Conservation (phyloP, 495 filamentous ascomycete genomes). For the Aspergillus carlsbadensis region DNA sequence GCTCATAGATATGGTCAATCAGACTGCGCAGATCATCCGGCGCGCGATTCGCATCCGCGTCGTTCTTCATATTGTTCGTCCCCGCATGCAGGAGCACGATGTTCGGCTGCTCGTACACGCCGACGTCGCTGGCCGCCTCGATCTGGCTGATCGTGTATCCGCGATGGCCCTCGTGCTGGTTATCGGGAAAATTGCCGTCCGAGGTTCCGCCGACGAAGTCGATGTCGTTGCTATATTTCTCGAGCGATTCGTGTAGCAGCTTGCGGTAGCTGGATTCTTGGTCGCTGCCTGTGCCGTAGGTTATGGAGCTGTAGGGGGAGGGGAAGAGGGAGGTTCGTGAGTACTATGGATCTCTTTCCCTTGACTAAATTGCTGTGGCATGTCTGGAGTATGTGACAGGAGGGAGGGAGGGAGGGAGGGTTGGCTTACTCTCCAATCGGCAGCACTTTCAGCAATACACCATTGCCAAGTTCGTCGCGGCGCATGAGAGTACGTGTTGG, state of each 20-base stretch:
- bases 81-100: conserved; percentile 3
- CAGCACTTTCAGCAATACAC: no score
- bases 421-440: no score
- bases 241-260: not conserved
- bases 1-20: not conserved
- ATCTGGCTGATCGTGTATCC: not conserved
- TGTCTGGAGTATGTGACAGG: no score
- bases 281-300: not conserved
- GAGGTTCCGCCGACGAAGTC: not conserved
- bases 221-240: not conserved
- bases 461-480: no score
- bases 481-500: no score
- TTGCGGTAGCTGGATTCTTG: not conserved
- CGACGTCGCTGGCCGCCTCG: not conserved
- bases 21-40: not conserved
- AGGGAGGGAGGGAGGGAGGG: no score
- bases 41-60: not conserved
- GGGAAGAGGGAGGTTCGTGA: no score
- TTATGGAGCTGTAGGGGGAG: not conserved
- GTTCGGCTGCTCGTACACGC: not conserved
- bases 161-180: not conserved
- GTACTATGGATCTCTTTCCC: no score
- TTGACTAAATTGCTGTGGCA: no score
- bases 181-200: not conserved
- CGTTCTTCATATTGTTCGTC: conserved; percentile 1